Conservation (phyloP, 2,329 filamentous ascomycete genomes). For the Monilinia vaccinii-corymbosi region DNA sequence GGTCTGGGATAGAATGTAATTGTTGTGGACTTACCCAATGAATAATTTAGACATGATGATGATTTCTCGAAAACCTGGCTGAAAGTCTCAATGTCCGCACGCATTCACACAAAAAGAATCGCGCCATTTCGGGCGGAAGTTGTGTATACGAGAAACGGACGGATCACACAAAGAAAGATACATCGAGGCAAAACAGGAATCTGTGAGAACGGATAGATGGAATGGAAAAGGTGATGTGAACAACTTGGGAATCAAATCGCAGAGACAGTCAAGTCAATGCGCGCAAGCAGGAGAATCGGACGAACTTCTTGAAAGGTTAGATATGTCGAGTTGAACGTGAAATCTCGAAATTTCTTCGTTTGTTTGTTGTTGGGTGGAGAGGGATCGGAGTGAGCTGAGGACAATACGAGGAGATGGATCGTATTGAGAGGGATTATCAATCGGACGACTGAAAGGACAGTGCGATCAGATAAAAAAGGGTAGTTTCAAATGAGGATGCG, state of each 20-base stretch:
- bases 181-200: conserved; percentile 30
- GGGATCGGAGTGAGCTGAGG: not conserved
- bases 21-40: conserved; percentile 61
- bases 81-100: conserved; percentile 33
- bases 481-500: not conserved
- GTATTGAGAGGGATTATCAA: conserved; percentile 10
- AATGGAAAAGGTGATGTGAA: conserved; percentile 23
- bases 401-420: not conserved
- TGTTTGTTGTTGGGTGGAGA: conserved; percentile 1
- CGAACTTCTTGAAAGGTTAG: conserved; percentile 29
- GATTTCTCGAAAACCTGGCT: conserved; percentile 27
- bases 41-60: conserved; percentile 83
- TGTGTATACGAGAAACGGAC: conserved; percentile 25
- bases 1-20: not conserved
- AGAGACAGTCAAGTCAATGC: conserved; percentile 25
- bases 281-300: conserved; percentile 29
- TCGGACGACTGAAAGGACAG: conserved; percentile 29
- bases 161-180: conserved; percentile 31
- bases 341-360: conserved; percentile 2
- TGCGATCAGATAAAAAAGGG: conserved; percentile 14
- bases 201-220: conserved; percentile 25
- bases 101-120: conserved; percentile 27
- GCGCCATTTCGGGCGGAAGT: conserved; percentile 27
- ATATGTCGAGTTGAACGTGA: conserved; percentile 1
- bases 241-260: conserved; percentile 12